Evolutionary conservation across 805 yeast genomes (phyloP), one percentile per base, ranked within the genome.

Genomic region (Kodamaea restingae): DNA sequence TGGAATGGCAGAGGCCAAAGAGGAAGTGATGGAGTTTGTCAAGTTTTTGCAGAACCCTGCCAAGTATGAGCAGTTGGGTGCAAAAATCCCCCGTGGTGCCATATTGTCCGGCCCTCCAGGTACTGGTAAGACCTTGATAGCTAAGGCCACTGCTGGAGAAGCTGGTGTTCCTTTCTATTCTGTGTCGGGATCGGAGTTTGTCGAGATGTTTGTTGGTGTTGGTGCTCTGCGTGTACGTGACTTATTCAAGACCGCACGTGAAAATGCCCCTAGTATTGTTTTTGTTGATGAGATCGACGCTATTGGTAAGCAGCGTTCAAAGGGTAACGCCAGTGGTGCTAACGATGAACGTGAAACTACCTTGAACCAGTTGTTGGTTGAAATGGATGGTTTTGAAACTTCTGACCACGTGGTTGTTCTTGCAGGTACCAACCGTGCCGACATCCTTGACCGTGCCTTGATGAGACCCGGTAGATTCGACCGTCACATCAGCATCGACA

Each of bases 261-360:
- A 86, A 58, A 80, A 83, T 62, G 96, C 98, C 0, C 99, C 99
- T 11, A 75, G 95, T 25, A 93, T 93, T 54, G 80, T 93, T n/a
- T 95, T 93, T 52, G 90, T 93, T 36, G 99, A 93, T 70, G 99
- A 93, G 67, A 93, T 93, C 47, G 99, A 93, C 71, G 99, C 99
- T n/a, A 95, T 93, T 56, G 99, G 99, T 54, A 88, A 88, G 55
- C 88, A 88, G 32, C 66, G 82, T 56, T 76, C 82, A n/a, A 80
- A 81, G 61, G 88, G 90, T 21, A 78, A 79, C 45, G 73, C 75
- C 39, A 70, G 75, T 38, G 93, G 96, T 40, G 87, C 95, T 18
- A 88, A 91, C 56, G 99, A 93, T 61, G 99, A 93, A 65, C 83
- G 96, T 58, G 99, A 93, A 62, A 85, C 95, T 15, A 93, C 99